A percentile compares a stretch with the other conserved stretches of the same genome.
Evolutionary conservation across 192 early-diverging fungal genomes (phyloP).

Genomic region (Backusella circina): DNA sequence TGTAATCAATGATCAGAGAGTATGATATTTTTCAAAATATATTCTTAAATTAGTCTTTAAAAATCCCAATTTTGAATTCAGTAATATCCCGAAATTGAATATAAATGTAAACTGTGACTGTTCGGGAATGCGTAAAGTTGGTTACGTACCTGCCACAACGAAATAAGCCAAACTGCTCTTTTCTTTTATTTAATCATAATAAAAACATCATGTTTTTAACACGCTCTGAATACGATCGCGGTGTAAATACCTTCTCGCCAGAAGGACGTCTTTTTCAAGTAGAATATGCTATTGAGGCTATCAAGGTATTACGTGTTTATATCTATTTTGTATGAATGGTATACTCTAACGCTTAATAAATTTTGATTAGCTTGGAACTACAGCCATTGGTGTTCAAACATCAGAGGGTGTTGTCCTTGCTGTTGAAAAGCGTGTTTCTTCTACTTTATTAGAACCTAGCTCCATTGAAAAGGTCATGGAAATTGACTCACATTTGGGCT

Average conservation of each 20-base stretch:
- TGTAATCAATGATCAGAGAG: no score
- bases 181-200: not conserved
- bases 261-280: slow-evolving; percentile 99
- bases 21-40: not conserved
- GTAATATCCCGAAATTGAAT: not conserved
- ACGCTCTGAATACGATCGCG: slow-evolving; percentile 97
- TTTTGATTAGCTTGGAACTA: slow-evolving; percentile 75
- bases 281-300: slow-evolving; percentile 99
- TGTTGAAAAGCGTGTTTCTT: slow-evolving; percentile 97
- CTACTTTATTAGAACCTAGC: slow-evolving; percentile 84
- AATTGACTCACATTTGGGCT: slow-evolving; percentile 93
- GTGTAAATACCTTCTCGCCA: slow-evolving; percentile 99
- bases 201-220: slow-evolving; percentile 55
- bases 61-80: not conserved
- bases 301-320: slow-evolving; percentile 71
- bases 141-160: slow-evolving; percentile 5
- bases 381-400: slow-evolving; percentile 98
- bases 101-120: not conserved
- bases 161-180: not conserved
- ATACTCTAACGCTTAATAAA: not conserved
- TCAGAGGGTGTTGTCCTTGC: slow-evolving; percentile 88
- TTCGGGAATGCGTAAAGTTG: not conserved
- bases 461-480: slow-evolving; percentile 99
- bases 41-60: not conserved
- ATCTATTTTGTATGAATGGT: not conserved